These are phyloP conservation scores for Lepraria neglecta DNA, from an alignment of 495 filamentous ascomycete species.

Conservation along the genomic window DNA sequence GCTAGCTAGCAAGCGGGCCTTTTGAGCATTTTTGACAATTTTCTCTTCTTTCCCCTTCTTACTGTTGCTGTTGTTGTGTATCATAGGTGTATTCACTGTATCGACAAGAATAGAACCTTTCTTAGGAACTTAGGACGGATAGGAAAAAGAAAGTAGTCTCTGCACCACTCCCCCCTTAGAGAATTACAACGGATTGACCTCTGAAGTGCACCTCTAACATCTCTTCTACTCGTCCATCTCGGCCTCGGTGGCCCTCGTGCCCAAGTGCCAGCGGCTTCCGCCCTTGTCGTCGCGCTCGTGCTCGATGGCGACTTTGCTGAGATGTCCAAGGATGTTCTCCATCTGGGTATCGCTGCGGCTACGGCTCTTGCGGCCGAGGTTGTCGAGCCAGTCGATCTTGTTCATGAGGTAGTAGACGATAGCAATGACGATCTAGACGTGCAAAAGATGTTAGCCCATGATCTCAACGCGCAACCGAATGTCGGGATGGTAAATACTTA, in stretches of 20 bases:
- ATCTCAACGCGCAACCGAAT: not conserved
- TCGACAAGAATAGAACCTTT: slow-evolving; percentile 19
- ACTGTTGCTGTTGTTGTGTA: not conserved
- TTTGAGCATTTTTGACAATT: slow-evolving; percentile 1
- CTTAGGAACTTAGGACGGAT: slow-evolving; percentile 7
- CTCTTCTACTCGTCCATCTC: slow-evolving; percentile 61
- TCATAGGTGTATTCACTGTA: slow-evolving; percentile 15
- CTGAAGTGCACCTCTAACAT: not conserved
- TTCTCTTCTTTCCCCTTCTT: not conserved
- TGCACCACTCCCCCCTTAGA: not conserved
- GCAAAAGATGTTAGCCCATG: slow-evolving; percentile 5
- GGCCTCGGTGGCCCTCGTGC: slow-evolving; percentile 54
- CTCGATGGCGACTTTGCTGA: slow-evolving; percentile 69
- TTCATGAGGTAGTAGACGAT: slow-evolving; percentile 69
- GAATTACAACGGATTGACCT: not conserved
- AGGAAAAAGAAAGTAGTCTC: slow-evolving; percentile 5
- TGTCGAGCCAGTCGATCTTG: slow-evolving; percentile 59
- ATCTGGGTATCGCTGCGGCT: slow-evolving; percentile 66
- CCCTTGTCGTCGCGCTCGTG: slow-evolving; percentile 56
- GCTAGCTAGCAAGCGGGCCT: slow-evolving; percentile 14
- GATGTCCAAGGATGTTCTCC: slow-evolving; percentile 72
- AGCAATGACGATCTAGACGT: slow-evolving; percentile 57
- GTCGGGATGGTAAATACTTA: slow-evolving; percentile 10
- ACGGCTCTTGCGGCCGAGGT: slow-evolving; percentile 74
- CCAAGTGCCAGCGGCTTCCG: slow-evolving; percentile 54